Percentiles rank a stretch among this genome's conserved stretches.
These are phyloP conservation scores for Mycena venus DNA, from an alignment of 768 basidiomycete species.

Conservation along the genomic window DNA sequence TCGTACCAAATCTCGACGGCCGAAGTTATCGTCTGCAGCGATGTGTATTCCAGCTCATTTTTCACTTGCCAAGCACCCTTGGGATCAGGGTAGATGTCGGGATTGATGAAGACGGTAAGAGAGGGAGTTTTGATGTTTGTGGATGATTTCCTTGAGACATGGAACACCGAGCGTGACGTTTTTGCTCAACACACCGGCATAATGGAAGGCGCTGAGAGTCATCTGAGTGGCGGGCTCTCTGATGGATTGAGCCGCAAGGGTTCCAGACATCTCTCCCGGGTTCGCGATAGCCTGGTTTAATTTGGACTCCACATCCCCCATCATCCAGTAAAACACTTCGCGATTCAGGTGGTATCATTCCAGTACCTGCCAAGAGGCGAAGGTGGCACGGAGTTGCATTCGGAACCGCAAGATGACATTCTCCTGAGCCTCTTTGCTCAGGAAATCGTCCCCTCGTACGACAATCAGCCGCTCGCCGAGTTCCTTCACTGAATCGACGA, in stretches of 20 bases:
- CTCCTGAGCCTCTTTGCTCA: conserved; percentile 83
- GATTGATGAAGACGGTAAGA: conserved; percentile 89
- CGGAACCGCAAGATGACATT: conserved; percentile 94
- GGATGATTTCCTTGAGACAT: conserved; percentile 99
- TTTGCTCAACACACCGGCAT: conserved; percentile 99
- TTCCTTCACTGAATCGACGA: conserved; percentile 83
- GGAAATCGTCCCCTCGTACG: conserved; percentile 84
- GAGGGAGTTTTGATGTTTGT: conserved; percentile 99
- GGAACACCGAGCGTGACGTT: no score
- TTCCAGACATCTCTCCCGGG: conserved; percentile 99
- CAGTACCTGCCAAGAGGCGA: conserved; percentile 88
- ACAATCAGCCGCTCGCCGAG: conserved; percentile 85
- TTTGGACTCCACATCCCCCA: conserved; percentile 95
- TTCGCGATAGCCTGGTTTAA: conserved; percentile 94
- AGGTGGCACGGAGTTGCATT: conserved; percentile 92
- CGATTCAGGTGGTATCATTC: conserved; percentile 90
- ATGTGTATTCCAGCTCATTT: conserved; percentile 94
- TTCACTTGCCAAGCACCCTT: conserved; percentile 87
- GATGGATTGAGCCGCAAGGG: conserved; percentile 97
- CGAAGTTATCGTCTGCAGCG: no score
- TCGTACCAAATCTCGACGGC: no score
- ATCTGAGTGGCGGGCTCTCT: conserved; percentile 99
- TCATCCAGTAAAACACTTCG: conserved; percentile 98
- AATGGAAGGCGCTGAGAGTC: conserved; percentile 99
- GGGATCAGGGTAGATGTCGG: conserved; percentile 73